Conservation (phyloP, 2,329 filamentous ascomycete species). For the Calonectria fujianensis region DNA sequence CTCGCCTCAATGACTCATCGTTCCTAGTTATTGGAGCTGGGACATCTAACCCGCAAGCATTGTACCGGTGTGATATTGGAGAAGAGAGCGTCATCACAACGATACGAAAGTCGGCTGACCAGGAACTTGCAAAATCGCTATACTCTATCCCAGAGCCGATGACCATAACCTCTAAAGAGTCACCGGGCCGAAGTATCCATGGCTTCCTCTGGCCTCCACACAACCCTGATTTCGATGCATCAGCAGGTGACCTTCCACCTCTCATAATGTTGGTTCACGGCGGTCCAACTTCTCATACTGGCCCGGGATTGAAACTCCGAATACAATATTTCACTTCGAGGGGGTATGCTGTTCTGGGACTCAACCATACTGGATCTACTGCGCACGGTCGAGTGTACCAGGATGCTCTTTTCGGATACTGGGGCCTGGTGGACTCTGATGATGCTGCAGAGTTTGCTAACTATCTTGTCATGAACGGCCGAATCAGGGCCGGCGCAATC, state of each 20-base stretch:
- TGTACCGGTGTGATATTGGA: slow-evolving; percentile 61
- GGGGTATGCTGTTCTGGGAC: slow-evolving; percentile 69
- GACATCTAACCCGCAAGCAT: slow-evolving; percentile 53
- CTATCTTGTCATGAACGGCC: slow-evolving; percentile 61
- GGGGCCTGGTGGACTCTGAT: slow-evolving; percentile 70
- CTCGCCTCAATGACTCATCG: slow-evolving; percentile 58
- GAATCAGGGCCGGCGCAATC: slow-evolving; percentile 61
- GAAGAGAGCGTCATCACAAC: slow-evolving; percentile 51
- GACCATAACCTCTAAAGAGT: slow-evolving; percentile 52
- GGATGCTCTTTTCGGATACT: slow-evolving; percentile 67
- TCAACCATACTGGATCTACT: slow-evolving; percentile 73
- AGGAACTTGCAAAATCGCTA: slow-evolving; percentile 53
- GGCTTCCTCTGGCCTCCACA: slow-evolving; percentile 70
- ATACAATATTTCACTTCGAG: slow-evolving; percentile 73
- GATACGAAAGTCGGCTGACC: slow-evolving; percentile 60
- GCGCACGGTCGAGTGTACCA: slow-evolving; percentile 71
- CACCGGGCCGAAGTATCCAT: slow-evolving; percentile 59
- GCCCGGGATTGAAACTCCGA: slow-evolving; percentile 65
- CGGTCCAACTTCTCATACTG: slow-evolving; percentile 67
- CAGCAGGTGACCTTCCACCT: slow-evolving; percentile 64
- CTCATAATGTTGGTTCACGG: slow-evolving; percentile 71
- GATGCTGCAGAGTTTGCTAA: slow-evolving; percentile 69
- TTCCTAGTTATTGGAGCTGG: slow-evolving; percentile 64
- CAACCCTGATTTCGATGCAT: slow-evolving; percentile 65
- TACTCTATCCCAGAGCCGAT: slow-evolving; percentile 64